Evolutionary conservation across 148 eudicot genomes (phyloP).

Genomic region (Chenopodium berlandieri): DNA sequence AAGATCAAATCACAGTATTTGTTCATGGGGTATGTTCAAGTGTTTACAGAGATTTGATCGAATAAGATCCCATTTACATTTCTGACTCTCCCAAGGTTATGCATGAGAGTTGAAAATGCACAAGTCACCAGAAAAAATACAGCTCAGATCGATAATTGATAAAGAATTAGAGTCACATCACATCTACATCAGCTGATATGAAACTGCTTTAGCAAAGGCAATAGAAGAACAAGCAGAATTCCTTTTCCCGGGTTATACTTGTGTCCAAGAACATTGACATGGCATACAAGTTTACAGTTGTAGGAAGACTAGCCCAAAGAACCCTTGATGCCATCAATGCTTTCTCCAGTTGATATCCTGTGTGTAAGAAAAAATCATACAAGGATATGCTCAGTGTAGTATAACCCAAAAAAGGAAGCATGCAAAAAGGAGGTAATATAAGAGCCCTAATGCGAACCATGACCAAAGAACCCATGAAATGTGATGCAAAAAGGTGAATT

Average conservation of each 20-base stretch:
- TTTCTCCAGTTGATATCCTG: constrained; percentile 74
- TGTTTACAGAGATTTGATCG: background rate
- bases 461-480: background rate
- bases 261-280: background rate
- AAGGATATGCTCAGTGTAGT: background rate
- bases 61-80: background rate
- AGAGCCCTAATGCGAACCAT: background rate
- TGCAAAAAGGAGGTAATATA: background rate
- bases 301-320: constrained; percentile 32
- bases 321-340: constrained; percentile 54
- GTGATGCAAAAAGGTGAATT: background rate
- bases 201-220: background rate
- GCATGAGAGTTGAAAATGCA: background rate
- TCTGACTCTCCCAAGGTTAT: background rate
- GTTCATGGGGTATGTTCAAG: background rate
- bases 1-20: background rate
- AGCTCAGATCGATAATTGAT: background rate
- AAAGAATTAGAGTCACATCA: background rate
- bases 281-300: background rate
- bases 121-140: background rate
- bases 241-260: background rate
- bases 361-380: background rate
- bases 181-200: background rate
- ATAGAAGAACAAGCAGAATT: background rate
- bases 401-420: background rate